Conservation (phyloP, 176 grass and related monocot species). For the Echinochloa phyllopogon region DNA sequence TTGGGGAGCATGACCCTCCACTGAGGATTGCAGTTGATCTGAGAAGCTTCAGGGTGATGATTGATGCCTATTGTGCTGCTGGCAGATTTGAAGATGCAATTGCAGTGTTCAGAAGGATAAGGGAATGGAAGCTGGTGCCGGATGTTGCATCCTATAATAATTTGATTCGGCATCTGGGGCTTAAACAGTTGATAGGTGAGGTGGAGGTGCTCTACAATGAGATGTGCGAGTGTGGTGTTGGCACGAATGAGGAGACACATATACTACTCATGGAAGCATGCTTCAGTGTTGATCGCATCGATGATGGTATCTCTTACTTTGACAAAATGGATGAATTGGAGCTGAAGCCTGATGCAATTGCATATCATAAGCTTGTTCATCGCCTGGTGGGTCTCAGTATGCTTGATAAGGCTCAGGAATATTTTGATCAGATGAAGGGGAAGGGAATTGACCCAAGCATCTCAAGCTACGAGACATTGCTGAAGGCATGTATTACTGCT, state of each 20-base stretch:
- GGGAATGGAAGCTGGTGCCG: slow-evolving; percentile 59
- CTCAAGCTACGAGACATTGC: slow-evolving; percentile 61
- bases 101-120: slow-evolving; percentile 62
- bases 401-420: slow-evolving; percentile 63
- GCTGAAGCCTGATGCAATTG: slow-evolving; percentile 65
- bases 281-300: slow-evolving; percentile 56
- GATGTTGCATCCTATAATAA: slow-evolving; percentile 75
- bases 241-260: slow-evolving; percentile 59
- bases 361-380: slow-evolving; percentile 60
- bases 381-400: slow-evolving; percentile 48
- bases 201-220: slow-evolving; percentile 63
- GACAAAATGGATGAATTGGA: slow-evolving; percentile 65
- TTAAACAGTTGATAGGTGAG: slow-evolving; percentile 47
- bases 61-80: slow-evolving; percentile 71
- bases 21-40: slow-evolving; percentile 59
- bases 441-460: slow-evolving; percentile 60
- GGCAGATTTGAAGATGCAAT: slow-evolving; percentile 66
- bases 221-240: slow-evolving; percentile 50
- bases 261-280: slow-evolving; percentile 67
- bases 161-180: slow-evolving; percentile 67
- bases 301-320: slow-evolving; percentile 72
- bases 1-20: slow-evolving; percentile 68
- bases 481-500: slow-evolving; percentile 48
- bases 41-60: slow-evolving; percentile 78
- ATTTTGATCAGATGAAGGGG: slow-evolving; percentile 70